phyloP scores from a whole-genome alignment of 768 basidiomycete species.

The Xerocomellus dryophilus region DNA sequence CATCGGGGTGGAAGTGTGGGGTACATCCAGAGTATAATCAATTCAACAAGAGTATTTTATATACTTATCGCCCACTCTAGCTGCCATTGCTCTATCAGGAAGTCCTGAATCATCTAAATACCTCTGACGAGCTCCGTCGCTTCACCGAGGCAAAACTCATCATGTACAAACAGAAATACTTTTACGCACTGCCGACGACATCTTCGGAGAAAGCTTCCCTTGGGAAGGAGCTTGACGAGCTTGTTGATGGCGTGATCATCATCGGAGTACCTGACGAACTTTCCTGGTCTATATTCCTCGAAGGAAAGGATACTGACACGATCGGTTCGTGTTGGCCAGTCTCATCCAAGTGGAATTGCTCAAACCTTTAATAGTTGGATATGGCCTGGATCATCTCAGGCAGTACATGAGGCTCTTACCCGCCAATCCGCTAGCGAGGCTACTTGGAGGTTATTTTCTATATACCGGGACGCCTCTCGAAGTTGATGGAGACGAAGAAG shows the following conservation, averaged over 20 bases:
- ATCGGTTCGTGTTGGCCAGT: slow-evolving; percentile 50
- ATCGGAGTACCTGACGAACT: slow-evolving; percentile 73
- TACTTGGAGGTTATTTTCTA: slow-evolving; percentile 66
- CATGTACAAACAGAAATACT: slow-evolving; percentile 54
- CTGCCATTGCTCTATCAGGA: slow-evolving; percentile 73
- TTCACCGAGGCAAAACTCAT: slow-evolving; percentile 74
- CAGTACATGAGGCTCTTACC: slow-evolving; percentile 70
- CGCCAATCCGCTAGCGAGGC: slow-evolving; percentile 45
- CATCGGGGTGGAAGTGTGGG: slow-evolving; percentile 64
- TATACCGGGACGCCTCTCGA: slow-evolving; percentile 52
- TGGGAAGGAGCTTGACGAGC: slow-evolving; percentile 62
- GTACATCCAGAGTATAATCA: slow-evolving; percentile 52
- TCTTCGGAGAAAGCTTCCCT: slow-evolving; percentile 44
- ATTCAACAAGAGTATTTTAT: background rate
- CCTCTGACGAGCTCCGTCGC: slow-evolving; percentile 77
- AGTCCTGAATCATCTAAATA: slow-evolving; percentile 76
- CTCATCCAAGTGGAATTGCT: background rate
- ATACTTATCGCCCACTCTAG: slow-evolving; percentile 36
- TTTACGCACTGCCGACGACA: slow-evolving; percentile 55
- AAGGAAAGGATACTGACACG: slow-evolving; percentile 64
- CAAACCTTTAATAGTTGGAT: slow-evolving; percentile 46
- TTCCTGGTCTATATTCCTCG: slow-evolving; percentile 79
- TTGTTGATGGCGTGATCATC: slow-evolving; percentile 73
- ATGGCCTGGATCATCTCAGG: slow-evolving; percentile 54
- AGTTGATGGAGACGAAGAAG: slow-evolving; percentile 32